Evolutionary conservation across 176 grass and related monocot species (phyloP), one percentile per base, ranked within the genome.

Genomic region (Musa acuminata): DNA sequence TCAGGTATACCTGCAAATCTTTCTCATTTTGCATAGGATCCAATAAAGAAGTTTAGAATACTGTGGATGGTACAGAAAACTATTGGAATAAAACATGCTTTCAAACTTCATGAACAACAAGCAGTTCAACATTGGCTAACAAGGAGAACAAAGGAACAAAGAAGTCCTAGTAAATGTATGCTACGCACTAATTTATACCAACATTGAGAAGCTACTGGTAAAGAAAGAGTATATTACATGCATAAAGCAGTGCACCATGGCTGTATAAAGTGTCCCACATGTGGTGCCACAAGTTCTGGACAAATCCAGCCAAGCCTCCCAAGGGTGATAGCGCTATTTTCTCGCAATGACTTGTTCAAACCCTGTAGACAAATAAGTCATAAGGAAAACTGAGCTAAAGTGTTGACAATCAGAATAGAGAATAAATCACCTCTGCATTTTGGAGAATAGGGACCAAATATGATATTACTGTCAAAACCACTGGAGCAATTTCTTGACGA

Each of bases 261-360:
- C 74, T 88, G 89, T 89, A 96, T 90, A 71, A 96, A 96, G 80
- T 96, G 93, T 19, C 88, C 85, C 76, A 88, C 83, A 79, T 96
- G 89, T 77, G 93, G 93, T 51, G 93, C 85, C 58, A 96, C 87
- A 72, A 96, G 83, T 24, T 92, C 89, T 74, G 93, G 87, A 75
- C 89, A 96, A 62, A 96, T 87, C 93, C 93, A 96, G 51, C 87
- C 87, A 81, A 96, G 85, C 81, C 93, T 96, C 79, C 93, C 89
- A 49, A 96, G 87, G 66, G 93, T 92, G 74, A 96, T 96, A 16
- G 93, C 93, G 16, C 93, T 92, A 72, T 96, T 96, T 84, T 96
- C 93, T 60, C 84, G 22, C 73, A 96, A 89, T 53, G 93, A 92
- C 79, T 96, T 96, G 57, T 96, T 91, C 72, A 88, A 65, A 23